Evolutionary conservation across 371 early-diverging fungal species (phyloP), one percentile per base, ranked within the genome.

Genomic region (Mortierella sp.): DNA sequence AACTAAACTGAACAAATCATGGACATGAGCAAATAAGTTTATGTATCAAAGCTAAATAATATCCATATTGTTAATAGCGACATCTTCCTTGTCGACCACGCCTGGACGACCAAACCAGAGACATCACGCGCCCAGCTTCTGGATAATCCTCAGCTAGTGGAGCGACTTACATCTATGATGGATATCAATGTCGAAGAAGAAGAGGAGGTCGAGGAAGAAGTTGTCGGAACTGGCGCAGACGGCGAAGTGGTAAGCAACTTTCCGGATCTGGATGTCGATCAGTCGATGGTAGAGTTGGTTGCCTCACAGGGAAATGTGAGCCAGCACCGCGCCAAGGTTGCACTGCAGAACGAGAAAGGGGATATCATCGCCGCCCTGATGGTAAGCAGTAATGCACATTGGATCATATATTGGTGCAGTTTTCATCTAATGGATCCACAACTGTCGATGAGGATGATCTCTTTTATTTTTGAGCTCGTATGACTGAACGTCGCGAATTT

Each of bases 101-200:
- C 90, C 24, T 91, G 92, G 92, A 91, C 92, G 6, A 91, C 90
- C 21, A 81, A 84, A 6, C 82, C 87, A 1, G 88, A 86, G 41
- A 82, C 72, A 23, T 89, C 86, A 1, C 80, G 78, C 26, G 75
- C 84, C 39, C 85, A 90, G 54, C 80, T 91, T 11, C 53, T 65
- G 21, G 70, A 79, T n/a, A 83, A 83, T 15, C 84, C 82, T 0
- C 80, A 79, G 8, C 64, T 91, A 41, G 59, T 90, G 57, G 88
- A 88, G 21, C 88, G 90, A 48, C 79, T 90, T 60, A 89, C 87
- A 27, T 80, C 79, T 15, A 76, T 91, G 66, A 91, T 90, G 82
- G 83, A 86, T 32, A 84, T 89, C 21, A 82, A 81, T 48, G 80
- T 78, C 17, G 80, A 81, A 23, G 85, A 83, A 2, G 78, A 66